Evolutionary conservation across 2,329 filamentous ascomycete genomes (phyloP).

Genomic region (Tolypocladium cylindrosporum): DNA sequence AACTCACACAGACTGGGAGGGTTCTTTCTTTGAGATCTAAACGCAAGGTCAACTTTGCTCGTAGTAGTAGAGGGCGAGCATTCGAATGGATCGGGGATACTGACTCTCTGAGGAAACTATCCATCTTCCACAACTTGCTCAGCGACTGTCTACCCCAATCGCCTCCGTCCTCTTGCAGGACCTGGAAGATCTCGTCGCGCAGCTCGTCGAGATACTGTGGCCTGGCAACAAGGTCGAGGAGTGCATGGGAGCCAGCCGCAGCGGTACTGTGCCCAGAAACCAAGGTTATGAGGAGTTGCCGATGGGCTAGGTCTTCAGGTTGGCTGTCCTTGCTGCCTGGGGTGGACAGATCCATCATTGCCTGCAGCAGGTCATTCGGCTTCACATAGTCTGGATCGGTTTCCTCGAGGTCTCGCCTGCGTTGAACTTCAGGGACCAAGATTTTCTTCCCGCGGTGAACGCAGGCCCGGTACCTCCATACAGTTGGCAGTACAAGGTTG

Average conservation of each 20-base stretch:
- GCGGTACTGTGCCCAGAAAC: constrained; percentile 6
- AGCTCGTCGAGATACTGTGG: constrained; percentile 1
- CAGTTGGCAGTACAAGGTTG: constrained; percentile 2
- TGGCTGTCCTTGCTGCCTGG: background rate
- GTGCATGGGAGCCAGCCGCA: constrained; percentile 3
- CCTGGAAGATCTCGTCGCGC: constrained; percentile 1
- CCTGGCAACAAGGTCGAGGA: constrained; percentile 2
- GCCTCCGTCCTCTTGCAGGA: background rate
- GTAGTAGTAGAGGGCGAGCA: no score
- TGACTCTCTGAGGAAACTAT: constrained; percentile 7
- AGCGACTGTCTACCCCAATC: constrained; percentile 2
- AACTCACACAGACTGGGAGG: constrained; percentile 4
- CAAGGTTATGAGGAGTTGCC: constrained; percentile 1
- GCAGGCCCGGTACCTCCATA: background rate
- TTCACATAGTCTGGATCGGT: background rate
- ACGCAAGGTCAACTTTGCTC: background rate
- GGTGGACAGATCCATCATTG: constrained; percentile 3
- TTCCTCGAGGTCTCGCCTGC: constrained; percentile 1
- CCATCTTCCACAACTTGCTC: constrained; percentile 4
- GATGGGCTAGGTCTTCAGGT: constrained; percentile 1
- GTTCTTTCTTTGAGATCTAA: constrained; percentile 5
- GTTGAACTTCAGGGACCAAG: constrained; percentile 2
- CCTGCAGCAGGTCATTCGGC: constrained; percentile 4
- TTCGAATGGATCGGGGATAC: background rate
- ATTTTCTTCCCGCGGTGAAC: constrained; percentile 1